Conservation (phyloP, 139 green algal genomes). For the Chlamydomonas sp. region DNA sequence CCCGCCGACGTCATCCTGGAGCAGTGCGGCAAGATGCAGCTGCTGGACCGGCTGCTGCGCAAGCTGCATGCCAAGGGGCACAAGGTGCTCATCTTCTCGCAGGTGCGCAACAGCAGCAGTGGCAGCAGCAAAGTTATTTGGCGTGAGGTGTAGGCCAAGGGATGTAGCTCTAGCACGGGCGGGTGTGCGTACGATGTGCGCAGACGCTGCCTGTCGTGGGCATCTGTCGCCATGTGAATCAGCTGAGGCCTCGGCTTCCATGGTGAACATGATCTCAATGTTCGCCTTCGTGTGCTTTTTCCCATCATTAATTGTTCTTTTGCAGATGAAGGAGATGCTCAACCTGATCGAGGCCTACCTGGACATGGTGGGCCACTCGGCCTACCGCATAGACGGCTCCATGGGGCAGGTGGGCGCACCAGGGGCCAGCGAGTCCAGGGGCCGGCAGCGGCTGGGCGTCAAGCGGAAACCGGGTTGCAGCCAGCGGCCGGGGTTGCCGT, state of each 20-base stretch:
- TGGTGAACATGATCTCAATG: background rate
- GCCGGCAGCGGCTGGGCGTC: too few relatives aligned
- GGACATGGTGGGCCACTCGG: slow-evolving; percentile 76
- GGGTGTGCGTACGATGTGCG: too few relatives aligned
- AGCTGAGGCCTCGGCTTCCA: too few relatives aligned
- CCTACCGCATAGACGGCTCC: slow-evolving; percentile 93
- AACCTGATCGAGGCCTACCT: slow-evolving; percentile 96
- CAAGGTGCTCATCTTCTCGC: slow-evolving; percentile 96
- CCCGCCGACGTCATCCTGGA: slow-evolving; percentile 72
- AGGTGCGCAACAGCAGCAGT: slow-evolving; percentile 58
- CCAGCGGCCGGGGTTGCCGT: too few relatives aligned
- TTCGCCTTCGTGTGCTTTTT: background rate
- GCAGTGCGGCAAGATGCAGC: slow-evolving; percentile 95
- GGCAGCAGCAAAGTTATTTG: background rate
- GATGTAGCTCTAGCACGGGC: too few relatives aligned
- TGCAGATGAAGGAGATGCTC: slow-evolving; percentile 98
- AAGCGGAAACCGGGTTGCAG: too few relatives aligned
- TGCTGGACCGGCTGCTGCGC: slow-evolving; percentile 90
- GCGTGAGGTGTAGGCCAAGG: too few relatives aligned
- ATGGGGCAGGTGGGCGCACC: slow-evolving; percentile 49
- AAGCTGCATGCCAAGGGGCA: slow-evolving; percentile 71
- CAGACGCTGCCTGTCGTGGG: too few relatives aligned
- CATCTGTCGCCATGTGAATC: too few relatives aligned
- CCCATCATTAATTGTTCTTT: background rate
- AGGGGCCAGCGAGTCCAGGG: too few relatives aligned